These are phyloP conservation scores for Takakia lepidozioides DNA, from an alignment of 225 moss, liverwort and hornwort species.

Conservation along the genomic window DNA sequence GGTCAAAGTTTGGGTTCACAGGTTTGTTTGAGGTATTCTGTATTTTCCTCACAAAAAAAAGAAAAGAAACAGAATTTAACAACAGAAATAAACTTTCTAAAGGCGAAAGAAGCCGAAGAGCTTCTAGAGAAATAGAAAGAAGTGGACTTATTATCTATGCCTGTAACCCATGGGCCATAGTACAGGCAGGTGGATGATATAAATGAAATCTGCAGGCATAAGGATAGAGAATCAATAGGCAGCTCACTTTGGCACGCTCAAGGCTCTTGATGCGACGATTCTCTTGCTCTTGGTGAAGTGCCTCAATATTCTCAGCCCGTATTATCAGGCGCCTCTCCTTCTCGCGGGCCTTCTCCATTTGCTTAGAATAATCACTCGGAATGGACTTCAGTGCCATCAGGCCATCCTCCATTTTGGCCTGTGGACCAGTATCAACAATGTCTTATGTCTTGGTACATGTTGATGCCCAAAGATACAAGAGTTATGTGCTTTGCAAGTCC, in stretches of 20 bases:
- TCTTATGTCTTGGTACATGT: too few relatives aligned
- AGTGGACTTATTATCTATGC: too few relatives aligned
- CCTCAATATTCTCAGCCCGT: conserved; percentile 61
- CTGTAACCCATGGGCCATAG: too few relatives aligned
- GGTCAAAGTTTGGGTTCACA: too few relatives aligned
- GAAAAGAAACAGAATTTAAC: not conserved
- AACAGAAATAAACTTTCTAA: not conserved
- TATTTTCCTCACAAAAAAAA: too few relatives aligned
- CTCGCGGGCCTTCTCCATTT: conserved; percentile 65
- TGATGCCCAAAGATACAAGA: too few relatives aligned
- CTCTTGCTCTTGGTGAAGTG: conserved; percentile 48
- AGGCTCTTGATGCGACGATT: conserved; percentile 69
- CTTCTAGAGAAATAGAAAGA: too few relatives aligned
- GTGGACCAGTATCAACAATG: too few relatives aligned
- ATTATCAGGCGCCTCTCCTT: conserved; percentile 72
- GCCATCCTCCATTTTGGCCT: conserved; percentile 83
- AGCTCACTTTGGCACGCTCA: conserved; percentile 56
- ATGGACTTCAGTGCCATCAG: conserved; percentile 40
- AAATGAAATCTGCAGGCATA: not conserved
- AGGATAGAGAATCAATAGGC: not conserved
- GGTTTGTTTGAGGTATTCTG: too few relatives aligned
- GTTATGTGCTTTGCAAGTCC: too few relatives aligned
- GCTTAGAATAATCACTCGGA: conserved; percentile 55
- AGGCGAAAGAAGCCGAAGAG: too few relatives aligned
- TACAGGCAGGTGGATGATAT: not conserved